phyloP scores from a whole-genome alignment of 2,329 filamentous ascomycete species.

The Stagonosporopsis vannaccii region DNA sequence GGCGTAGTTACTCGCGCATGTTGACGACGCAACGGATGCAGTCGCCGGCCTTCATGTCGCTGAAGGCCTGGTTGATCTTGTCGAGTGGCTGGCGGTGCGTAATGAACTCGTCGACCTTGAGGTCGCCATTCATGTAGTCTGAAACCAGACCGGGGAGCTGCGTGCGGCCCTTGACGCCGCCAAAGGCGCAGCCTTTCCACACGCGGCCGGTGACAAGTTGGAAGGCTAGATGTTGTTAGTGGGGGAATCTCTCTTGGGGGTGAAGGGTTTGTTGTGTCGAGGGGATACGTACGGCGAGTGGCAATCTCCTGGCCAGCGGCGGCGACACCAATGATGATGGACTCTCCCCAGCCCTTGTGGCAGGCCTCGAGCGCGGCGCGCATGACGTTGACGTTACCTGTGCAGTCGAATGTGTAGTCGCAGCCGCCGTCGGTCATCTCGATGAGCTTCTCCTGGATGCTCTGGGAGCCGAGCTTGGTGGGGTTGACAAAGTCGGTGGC shows the following conservation, averaged over 20 bases:
- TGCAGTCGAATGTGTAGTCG: constrained; percentile 99
- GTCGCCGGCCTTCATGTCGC: constrained; percentile 94
- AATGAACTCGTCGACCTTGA: constrained; percentile 99
- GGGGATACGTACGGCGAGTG: constrained; percentile 77
- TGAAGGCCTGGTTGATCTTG: constrained; percentile 89
- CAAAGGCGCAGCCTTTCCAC: constrained; percentile 98
- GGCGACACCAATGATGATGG: constrained; percentile 96
- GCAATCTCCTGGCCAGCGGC: constrained; percentile 95
- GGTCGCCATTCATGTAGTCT: constrained; percentile 86
- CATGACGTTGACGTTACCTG: constrained; percentile 96
- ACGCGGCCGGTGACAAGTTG: constrained; percentile 97
- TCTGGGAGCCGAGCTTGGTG: constrained; percentile 69
- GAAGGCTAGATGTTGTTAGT: constrained; percentile 70
- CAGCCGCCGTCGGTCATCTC: constrained; percentile 98
- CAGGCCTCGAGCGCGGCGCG: constrained; percentile 93
- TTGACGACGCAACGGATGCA: constrained; percentile 95
- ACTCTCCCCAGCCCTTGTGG: constrained; percentile 99
- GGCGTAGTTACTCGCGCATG: constrained; percentile 54
- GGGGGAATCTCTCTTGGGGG: constrained; percentile 1
- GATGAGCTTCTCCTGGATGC: constrained; percentile 88
- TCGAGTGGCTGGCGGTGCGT: constrained; percentile 86
- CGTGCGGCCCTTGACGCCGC: constrained; percentile 95
- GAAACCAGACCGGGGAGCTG: constrained; percentile 87
- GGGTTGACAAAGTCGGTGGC: constrained; percentile 98
- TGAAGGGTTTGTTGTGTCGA: not conserved